Conservation (phyloP, 2,329 filamentous ascomycete species). For the Alternaria sp. region DNA sequence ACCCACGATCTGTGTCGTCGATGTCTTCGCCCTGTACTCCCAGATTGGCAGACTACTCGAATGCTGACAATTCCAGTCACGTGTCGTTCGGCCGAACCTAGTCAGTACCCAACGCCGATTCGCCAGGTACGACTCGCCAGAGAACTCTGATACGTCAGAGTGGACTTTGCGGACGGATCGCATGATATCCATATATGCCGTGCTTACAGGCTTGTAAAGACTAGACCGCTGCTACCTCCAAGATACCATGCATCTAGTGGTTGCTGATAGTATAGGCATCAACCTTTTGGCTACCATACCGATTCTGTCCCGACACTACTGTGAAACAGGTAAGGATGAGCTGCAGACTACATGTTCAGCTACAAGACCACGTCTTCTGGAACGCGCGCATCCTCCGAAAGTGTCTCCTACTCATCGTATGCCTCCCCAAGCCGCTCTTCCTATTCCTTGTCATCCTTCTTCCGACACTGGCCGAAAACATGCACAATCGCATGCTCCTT, state of each 20-base stretch:
- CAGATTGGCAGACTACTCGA: background rate
- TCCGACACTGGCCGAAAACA: background rate
- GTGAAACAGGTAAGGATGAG: background rate
- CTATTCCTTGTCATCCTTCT: background rate
- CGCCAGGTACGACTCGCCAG: background rate
- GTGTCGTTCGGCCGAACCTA: slow-evolving; percentile 10
- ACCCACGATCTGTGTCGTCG: background rate
- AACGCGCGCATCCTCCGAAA: background rate
- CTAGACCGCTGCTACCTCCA: background rate
- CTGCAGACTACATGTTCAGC: background rate
- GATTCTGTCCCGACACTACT: background rate
- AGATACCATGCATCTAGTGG: background rate
- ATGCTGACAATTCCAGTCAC: slow-evolving; percentile 7
- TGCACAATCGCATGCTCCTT: slow-evolving; percentile 4
- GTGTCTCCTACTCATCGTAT: slow-evolving; percentile 5
- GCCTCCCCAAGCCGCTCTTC: background rate
- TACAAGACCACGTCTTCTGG: background rate
- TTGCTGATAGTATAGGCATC: background rate
- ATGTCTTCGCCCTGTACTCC: background rate
- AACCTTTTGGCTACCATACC: background rate
- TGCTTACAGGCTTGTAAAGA: background rate
- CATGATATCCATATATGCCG: background rate
- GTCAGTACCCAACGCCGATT: background rate
- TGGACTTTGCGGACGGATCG: background rate
- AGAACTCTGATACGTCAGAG: background rate